Base-by-base conservation (phyloP, 257 asterid species). In the Lavandula angustifolia region DNA sequence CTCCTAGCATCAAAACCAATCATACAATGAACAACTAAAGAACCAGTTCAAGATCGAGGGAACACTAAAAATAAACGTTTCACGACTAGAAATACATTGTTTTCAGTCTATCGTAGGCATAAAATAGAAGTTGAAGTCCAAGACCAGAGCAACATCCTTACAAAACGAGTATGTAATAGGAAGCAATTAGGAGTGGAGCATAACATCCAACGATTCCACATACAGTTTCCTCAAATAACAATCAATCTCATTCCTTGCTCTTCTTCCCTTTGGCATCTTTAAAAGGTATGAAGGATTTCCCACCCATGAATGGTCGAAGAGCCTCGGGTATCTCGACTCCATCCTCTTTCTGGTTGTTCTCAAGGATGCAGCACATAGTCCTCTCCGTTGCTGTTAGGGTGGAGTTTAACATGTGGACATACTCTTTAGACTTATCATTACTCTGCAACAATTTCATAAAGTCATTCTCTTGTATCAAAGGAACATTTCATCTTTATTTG, bases 341-440 rank as follows among this genome's bases (percentile, higher is more conserved):
- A 13, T 84, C 94, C 74, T 89, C 95, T 70, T 66, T 84, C 75
- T 92, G 99, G 78, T 85, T 67, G 80, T 89, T 92, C 79, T 92
- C 99, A 0, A 92, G 92, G 64, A 92, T 87, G 78, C 90, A 80
- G 69, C 99, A 92, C 33, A 89, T 48, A 13, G 99, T 92, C 77
- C 99, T 85, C 89, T 89, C 97, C 0, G 97, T 92, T 18, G 97
- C 99, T 13, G 97, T 87, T 37, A 92, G 94, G 3, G 99, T 92
- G 8, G 97, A 89, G 80, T 92, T 92, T 80, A 92, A 73, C 82
- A 92, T 68, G 80, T 92, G 99, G 51, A 89, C 96, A 0, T 89
- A 87, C 67, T 87, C 96, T 78, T 88, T 92, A 3, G 74, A 54
- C 74, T 89, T 86, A 12, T 87, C 95, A 27, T 82, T 84, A 56